These are phyloP conservation scores for Boletus subcaerulescens DNA, from an alignment of 768 basidiomycete species.

Conservation along the genomic window DNA sequence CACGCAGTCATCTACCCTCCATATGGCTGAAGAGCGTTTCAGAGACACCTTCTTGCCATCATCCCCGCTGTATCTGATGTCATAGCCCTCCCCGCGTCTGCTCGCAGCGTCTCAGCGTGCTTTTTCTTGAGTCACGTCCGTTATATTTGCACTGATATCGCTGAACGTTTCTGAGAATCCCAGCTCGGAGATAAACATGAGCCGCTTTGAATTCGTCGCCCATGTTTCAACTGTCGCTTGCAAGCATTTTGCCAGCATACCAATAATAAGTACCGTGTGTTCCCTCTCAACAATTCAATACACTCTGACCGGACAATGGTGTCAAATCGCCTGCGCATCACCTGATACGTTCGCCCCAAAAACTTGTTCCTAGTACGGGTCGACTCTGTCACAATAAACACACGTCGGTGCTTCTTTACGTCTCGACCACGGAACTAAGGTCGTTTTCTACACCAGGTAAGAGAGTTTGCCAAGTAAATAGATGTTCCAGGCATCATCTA, in stretches of 20 bases:
- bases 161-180: not conserved
- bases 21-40: not conserved
- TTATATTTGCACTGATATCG: no score
- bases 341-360: not conserved
- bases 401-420: not conserved
- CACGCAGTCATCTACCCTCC: not conserved
- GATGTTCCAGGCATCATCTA: not conserved
- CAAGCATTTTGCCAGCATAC: not conserved
- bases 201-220: not conserved
- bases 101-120: no score
- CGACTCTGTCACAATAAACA: not conserved
- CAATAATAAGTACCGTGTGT: not conserved
- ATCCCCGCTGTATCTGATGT: no score
- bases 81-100: not conserved
- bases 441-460: not conserved
- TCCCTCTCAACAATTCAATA: not conserved
- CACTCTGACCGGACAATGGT: not conserved
- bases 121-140: not conserved
- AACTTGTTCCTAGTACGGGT: no score
- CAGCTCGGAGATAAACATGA: not conserved
- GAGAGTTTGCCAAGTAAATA: not conserved
- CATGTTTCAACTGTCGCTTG: constrained; percentile 9
- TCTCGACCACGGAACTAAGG: not conserved
- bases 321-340: not conserved
- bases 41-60: not conserved